phyloP scores from a whole-genome alignment of 495 filamentous ascomycete genomes.

The Corynascus novoguineensis region DNA sequence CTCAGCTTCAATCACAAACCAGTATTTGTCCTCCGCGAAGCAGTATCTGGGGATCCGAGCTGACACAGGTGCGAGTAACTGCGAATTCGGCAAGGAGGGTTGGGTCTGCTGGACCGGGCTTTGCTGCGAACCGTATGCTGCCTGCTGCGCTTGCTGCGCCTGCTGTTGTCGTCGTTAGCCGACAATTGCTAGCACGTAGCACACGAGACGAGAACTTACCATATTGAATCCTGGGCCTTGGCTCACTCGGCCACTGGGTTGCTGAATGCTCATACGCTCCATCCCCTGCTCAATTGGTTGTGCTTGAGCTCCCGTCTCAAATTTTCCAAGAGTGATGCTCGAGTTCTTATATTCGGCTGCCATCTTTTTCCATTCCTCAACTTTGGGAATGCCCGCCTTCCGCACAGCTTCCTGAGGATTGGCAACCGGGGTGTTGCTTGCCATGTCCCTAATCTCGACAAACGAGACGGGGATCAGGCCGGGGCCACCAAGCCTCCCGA shows the following conservation, averaged over 20 bases:
- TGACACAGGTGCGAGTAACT: slow-evolving; percentile 52
- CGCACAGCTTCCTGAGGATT: slow-evolving; percentile 84
- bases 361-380: slow-evolving; percentile 99
- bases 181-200: slow-evolving; percentile 10
- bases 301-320: slow-evolving; percentile 55
- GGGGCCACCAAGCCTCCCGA: slow-evolving; percentile 86
- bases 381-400: slow-evolving; percentile 88
- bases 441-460: slow-evolving; percentile 94
- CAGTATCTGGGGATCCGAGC: slow-evolving; percentile 90
- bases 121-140: slow-evolving; percentile 22
- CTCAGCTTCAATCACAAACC: slow-evolving; percentile 91
- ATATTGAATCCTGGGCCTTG: slow-evolving; percentile 37
- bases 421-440: slow-evolving; percentile 69
- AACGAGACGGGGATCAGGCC: slow-evolving; percentile 96
- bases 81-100: slow-evolving; percentile 35
- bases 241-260: slow-evolving; percentile 39
- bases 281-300: slow-evolving; percentile 60
- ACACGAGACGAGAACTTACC: slow-evolving; percentile 30
- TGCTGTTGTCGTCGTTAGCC: slow-evolving; percentile 24
- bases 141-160: slow-evolving; percentile 31
- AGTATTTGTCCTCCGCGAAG: slow-evolving; percentile 96
- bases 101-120: slow-evolving; percentile 28
- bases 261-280: slow-evolving; percentile 72
- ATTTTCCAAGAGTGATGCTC: slow-evolving; percentile 90
- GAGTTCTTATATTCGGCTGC: slow-evolving; percentile 98